phyloP scores from a whole-genome alignment of 306 rosid genomes.

The Glycine latifolia region DNA sequence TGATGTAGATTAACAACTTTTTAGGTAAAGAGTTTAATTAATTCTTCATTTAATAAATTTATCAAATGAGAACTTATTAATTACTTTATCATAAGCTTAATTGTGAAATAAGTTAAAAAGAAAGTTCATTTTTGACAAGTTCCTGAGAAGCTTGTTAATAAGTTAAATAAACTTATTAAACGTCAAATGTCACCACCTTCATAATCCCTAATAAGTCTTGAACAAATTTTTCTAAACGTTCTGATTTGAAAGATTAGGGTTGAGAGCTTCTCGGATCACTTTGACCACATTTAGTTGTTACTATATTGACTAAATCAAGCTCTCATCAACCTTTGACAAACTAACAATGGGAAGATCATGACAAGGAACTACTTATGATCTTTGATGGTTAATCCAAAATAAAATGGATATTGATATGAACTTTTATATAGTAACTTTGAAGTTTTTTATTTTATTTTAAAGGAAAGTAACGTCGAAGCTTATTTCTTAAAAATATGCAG shows the following conservation, averaged over 20 bases:
- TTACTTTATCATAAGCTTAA: neutral
- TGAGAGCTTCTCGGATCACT: neutral
- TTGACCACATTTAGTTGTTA: neutral
- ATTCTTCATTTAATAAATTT: neutral
- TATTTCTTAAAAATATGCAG: no score
- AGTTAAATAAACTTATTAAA: conserved; percentile 22
- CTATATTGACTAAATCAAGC: neutral
- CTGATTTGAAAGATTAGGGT: neutral
- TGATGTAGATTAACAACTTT: conserved; percentile 36
- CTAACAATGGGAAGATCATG: neutral
- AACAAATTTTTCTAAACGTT: no score
- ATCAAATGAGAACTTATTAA: neutral
- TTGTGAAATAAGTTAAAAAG: neutral
- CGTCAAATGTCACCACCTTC: no score
- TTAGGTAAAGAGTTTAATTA: neutral
- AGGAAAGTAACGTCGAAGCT: no score
- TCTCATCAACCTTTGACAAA: neutral
- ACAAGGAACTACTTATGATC: neutral
- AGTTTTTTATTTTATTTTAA: no score
- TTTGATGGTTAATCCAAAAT: no score
- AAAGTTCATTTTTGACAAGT: neutral
- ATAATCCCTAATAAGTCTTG: neutral
- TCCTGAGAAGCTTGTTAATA: no score
- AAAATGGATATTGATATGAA: no score
- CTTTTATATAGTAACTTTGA: no score